Percentiles rank a stretch among this genome's conserved stretches.
phyloP scores from a whole-genome alignment of 1,284 basidiomycete genomes.

The Ustanciosporium gigantosporum region DNA sequence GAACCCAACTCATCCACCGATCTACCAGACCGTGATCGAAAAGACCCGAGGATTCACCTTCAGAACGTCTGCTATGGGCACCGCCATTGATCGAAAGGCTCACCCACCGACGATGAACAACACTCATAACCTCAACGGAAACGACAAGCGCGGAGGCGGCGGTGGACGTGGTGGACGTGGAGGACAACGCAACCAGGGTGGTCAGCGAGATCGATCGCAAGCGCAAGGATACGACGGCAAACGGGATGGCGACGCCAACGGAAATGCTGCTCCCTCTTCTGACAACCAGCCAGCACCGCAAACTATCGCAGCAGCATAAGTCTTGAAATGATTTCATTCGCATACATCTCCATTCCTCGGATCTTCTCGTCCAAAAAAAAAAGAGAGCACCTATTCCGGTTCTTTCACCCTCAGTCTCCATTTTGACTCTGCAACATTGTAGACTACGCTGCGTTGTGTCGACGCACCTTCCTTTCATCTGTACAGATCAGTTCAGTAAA shows the following conservation, averaged over 20 bases:
- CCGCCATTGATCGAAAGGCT: constrained; percentile 72
- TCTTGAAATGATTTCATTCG: not conserved
- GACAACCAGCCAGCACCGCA: constrained; percentile 28
- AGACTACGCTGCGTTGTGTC: not conserved
- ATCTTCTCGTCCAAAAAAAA: too few species aligned
- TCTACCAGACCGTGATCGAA: constrained; percentile 94
- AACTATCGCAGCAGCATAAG: constrained; percentile 28
- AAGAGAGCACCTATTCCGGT: too few species aligned
- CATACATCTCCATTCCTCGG: not conserved
- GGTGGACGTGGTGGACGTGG: constrained; percentile 49
- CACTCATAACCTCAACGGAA: constrained; percentile 40
- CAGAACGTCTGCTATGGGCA: constrained; percentile 85
- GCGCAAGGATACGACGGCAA: constrained; percentile 17
- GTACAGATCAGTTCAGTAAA: too few species aligned
- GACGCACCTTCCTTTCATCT: too few species aligned
- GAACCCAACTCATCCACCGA: constrained; percentile 81
- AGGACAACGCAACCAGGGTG: constrained; percentile 43
- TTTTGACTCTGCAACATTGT: not conserved
- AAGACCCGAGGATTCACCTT: constrained; percentile 89
- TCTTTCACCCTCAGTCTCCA: too few species aligned
- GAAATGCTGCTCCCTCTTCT: constrained; percentile 14
- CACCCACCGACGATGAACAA: constrained; percentile 47
- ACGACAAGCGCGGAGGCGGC: constrained; percentile 38
- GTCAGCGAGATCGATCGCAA: constrained; percentile 30
- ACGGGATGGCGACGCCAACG: constrained; percentile 25